These are phyloP conservation scores for Tulasnella sp. DNA, from an alignment of 768 basidiomycete genomes.

Conservation along the genomic window DNA sequence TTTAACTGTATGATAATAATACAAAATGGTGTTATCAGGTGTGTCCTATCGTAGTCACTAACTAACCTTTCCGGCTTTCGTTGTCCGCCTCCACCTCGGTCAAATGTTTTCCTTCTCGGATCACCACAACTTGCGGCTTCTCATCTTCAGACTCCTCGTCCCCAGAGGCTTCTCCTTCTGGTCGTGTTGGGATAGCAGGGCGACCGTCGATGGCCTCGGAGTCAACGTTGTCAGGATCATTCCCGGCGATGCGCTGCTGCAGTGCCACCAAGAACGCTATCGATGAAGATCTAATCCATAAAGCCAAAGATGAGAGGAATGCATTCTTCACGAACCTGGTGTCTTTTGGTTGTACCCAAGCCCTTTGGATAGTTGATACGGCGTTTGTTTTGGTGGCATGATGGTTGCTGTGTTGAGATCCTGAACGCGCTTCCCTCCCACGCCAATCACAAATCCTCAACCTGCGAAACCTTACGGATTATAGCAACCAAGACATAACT, in stretches of 20 bases:
- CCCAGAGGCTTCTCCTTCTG: constrained; percentile 24
- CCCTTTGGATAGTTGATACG: neutral
- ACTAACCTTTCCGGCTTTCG: constrained; percentile 57
- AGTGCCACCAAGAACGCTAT: constrained; percentile 4
- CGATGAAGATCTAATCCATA: neutral
- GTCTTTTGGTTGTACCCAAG: constrained; percentile 1
- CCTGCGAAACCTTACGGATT: too few relatives aligned
- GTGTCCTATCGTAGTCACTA: too few relatives aligned
- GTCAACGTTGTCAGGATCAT: neutral
- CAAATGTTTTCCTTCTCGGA: constrained; percentile 83
- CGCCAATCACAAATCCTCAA: too few relatives aligned
- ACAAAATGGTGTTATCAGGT: too few relatives aligned
- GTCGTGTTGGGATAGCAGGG: constrained; percentile 11
- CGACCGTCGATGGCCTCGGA: constrained; percentile 1
- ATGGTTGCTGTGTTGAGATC: too few relatives aligned
- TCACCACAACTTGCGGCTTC: constrained; percentile 78
- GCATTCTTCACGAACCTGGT: neutral
- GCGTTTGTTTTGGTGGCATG: neutral
- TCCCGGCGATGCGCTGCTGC: constrained; percentile 7
- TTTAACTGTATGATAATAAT: neutral
- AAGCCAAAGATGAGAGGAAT: neutral
- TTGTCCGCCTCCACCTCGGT: constrained; percentile 69
- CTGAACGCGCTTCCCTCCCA: too few relatives aligned
- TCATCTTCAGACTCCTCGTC: constrained; percentile 75
- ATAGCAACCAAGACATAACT: too few relatives aligned